Evolutionary conservation across 2,329 filamentous ascomycete genomes (phyloP).

Genomic region (Hypomyces rosellus): DNA sequence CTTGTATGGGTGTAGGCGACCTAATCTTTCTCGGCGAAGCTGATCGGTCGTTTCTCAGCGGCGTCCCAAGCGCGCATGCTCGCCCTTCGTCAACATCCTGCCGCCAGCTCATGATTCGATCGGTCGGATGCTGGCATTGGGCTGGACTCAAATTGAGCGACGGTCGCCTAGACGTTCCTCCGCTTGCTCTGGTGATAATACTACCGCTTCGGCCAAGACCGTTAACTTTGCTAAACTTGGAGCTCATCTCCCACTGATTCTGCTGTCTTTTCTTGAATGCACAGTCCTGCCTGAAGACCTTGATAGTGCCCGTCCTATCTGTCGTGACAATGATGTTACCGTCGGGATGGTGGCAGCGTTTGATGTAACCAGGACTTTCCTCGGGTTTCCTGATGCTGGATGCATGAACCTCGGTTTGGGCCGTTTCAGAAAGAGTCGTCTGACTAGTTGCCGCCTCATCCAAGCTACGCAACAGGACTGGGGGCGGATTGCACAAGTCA

Average conservation of each 20-base stretch:
- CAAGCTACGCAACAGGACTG: constrained; percentile 71
- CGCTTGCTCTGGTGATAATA: constrained; percentile 48
- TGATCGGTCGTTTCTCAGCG: constrained; percentile 47
- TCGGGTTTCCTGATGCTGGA: constrained; percentile 43
- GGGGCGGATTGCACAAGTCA: constrained; percentile 91
- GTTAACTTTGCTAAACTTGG: constrained; percentile 61
- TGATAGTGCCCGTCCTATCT: constrained; percentile 82
- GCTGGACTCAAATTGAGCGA: constrained; percentile 40
- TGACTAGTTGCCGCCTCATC: constrained; percentile 51
- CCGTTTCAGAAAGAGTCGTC: constrained; percentile 30
- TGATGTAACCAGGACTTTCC: constrained; percentile 70
- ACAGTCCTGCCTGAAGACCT: constrained; percentile 93
- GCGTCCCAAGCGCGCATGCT: constrained; percentile 32
- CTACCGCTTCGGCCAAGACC: constrained; percentile 55
- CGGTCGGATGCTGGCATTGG: constrained; percentile 40
- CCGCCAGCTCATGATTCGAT: constrained; percentile 84
- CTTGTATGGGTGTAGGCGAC: constrained; percentile 29
- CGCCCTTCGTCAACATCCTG: constrained; percentile 52
- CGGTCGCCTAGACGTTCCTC: constrained; percentile 45
- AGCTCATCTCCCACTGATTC: constrained; percentile 72
- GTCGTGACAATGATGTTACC: constrained; percentile 92
- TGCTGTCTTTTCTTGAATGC: constrained; percentile 71
- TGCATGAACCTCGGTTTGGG: constrained; percentile 26
- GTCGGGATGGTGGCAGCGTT: constrained; percentile 66
- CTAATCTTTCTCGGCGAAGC: constrained; percentile 45